A percentile compares a stretch with the other conserved stretches of the same genome.
phyloP scores from a whole-genome alignment of 768 basidiomycete genomes.

The Leucosporidium creatinivorum region DNA sequence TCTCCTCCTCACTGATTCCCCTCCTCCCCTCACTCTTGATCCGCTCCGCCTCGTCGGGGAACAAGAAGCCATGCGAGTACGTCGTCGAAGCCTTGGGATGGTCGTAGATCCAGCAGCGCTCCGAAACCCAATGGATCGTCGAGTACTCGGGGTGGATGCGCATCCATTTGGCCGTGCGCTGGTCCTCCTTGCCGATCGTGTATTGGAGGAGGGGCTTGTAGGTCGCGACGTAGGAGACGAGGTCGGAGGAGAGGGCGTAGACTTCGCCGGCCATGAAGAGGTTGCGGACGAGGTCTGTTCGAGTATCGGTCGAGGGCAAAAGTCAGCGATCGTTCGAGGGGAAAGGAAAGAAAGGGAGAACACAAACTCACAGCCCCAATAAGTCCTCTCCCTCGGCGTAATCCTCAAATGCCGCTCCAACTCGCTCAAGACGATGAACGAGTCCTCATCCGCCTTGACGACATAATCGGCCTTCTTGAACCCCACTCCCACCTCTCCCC shows the following conservation, averaged over 20 bases:
- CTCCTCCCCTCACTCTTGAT: conserved; percentile 49
- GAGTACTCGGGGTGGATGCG: conserved; percentile 62
- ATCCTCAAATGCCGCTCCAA: conserved; percentile 80
- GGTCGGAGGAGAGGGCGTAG: conserved; percentile 79
- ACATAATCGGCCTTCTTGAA: conserved; percentile 89
- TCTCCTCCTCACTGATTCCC: conserved; percentile 40
- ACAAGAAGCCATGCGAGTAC: conserved; percentile 90
- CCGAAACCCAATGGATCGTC: conserved; percentile 79
- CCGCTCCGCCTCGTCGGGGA: conserved; percentile 75
- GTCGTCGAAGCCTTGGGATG: conserved; percentile 90
- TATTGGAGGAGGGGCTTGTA: conserved; percentile 61
- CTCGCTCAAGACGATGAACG: conserved; percentile 90
- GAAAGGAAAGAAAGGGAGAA: not conserved
- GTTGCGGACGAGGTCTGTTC: conserved; percentile 63
- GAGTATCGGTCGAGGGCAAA: no score
- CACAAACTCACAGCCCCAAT: conserved; percentile 42
- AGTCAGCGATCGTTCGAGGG: not conserved
- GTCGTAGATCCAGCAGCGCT: conserved; percentile 96
- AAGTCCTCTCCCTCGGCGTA: conserved; percentile 54
- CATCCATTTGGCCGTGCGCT: conserved; percentile 91
- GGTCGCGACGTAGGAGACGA: conserved; percentile 78
- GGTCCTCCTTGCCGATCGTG: conserved; percentile 80
- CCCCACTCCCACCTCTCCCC: conserved; percentile 41
- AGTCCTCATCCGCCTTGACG: conserved; percentile 90
- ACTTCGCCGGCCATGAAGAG: conserved; percentile 92